Evolutionary conservation across 441 rosid species (phyloP), one percentile per base, ranked within the genome.

Genomic region (Eutrema salsugineum): DNA sequence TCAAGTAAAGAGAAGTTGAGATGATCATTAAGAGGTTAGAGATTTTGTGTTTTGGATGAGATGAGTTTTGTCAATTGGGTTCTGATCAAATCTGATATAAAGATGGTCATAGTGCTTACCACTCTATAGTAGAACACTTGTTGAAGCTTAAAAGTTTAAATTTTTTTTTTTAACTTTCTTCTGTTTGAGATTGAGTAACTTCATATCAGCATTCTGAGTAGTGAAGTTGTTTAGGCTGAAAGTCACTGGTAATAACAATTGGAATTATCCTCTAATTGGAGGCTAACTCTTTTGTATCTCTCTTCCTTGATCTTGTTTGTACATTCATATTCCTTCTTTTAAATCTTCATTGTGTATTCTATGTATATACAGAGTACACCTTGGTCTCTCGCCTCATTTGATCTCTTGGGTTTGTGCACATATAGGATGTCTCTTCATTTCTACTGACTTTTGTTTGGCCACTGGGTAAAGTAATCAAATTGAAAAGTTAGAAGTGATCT

Each of bases 1-100:
- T 77, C 92, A 1, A 78, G 86, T 49, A 84, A 68, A 73, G 86
- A 85, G 75, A 93, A 91, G 82, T 77, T 89, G 49, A 87, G 97
- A 81, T 91, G 84, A 84, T 57, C 38, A 0, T 5, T 38, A 47
- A 6, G 44, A 47, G 68, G 72, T 54, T 49, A 68, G 80, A 70
- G 50, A 11, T 11, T 11, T 9, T 14, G 19, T 1, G 30, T 28
- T 49, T 15, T 60, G 2, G 5, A 44, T 59, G 36, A 24, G 24
- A 38, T 47, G 50, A 27, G 51, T 38, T 39, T 9, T 24, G 47
- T 24, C 12, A n/a, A 27, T 46, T 57, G 32, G 51, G n/a, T 40
- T 33, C 15, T 19, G 10, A 70, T 60, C 32, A 8, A 47, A 47
- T 0, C 27, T 24, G 27, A 24, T 2, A 24, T 24, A 24, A 24